phyloP scores from a whole-genome alignment of 2,329 filamentous ascomycete genomes.

The Talaromyces sp. region DNA sequence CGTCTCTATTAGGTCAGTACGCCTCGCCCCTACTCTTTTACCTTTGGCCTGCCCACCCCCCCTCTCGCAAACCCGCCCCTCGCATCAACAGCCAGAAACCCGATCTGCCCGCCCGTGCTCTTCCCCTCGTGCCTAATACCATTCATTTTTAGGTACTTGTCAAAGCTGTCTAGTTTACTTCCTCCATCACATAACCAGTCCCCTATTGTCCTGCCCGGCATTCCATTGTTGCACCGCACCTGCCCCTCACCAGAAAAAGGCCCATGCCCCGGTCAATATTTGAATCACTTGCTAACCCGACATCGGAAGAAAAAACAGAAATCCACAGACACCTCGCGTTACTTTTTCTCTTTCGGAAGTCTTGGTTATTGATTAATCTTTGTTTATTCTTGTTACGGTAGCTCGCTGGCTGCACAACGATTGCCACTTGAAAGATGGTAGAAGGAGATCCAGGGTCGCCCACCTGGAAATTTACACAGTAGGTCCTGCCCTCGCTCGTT shows the following conservation, averaged over 20 bases:
- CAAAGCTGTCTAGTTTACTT: not conserved
- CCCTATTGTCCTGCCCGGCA: not conserved
- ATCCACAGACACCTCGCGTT: not conserved
- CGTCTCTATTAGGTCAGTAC: not conserved
- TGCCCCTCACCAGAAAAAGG: not conserved
- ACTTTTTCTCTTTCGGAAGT: not conserved
- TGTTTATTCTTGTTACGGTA: constrained; percentile 13
- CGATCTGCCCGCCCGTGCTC: not conserved
- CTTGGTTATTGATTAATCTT: constrained; percentile 3
- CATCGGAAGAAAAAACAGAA: not conserved
- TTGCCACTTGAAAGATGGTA: constrained; percentile 69
- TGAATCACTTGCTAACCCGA: not conserved
- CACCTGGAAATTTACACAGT: constrained; percentile 99
- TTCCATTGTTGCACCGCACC: not conserved
- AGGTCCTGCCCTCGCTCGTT: constrained; percentile 43
- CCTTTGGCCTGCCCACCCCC: not conserved
- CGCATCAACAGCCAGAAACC: not conserved
- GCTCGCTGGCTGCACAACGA: constrained; percentile 23
- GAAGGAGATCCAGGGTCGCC: constrained; percentile 90
- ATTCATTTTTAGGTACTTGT: not conserved
- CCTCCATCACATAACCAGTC: not conserved
- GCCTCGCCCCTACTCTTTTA: not conserved
- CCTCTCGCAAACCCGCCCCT: not conserved
- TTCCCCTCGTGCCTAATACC: not conserved
- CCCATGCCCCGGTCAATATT: not conserved